Percentiles rank a stretch among this genome's conserved stretches.
These are phyloP conservation scores for Boletus mariae DNA, from an alignment of 1,284 basidiomycete species.

Conservation along the genomic window DNA sequence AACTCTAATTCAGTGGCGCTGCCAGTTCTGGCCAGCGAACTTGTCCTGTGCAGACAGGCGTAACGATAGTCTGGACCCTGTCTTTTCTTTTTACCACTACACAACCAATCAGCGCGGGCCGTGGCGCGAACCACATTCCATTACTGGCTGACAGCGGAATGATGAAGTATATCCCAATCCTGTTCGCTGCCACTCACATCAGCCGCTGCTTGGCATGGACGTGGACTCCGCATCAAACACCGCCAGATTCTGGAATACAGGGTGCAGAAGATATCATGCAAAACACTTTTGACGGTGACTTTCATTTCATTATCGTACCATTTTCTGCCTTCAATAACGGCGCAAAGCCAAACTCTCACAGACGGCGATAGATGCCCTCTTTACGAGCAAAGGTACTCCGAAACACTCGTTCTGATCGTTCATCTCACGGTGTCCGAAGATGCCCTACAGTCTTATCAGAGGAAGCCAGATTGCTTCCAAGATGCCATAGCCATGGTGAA, in stretches of 20 bases:
- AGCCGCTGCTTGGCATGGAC: slow-evolving; percentile 25
- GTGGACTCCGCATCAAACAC: slow-evolving; percentile 24
- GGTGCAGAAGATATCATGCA: slow-evolving; percentile 8
- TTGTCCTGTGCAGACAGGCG: background rate
- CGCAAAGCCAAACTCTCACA: slow-evolving; percentile 19
- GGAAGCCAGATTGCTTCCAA: slow-evolving; percentile 63
- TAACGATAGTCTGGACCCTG: background rate
- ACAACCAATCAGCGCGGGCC: background rate
- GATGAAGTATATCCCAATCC: slow-evolving; percentile 8
- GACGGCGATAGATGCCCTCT: slow-evolving; percentile 13
- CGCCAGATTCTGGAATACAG: slow-evolving; percentile 11
- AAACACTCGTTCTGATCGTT: slow-evolving; percentile 6
- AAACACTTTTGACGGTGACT: slow-evolving; percentile 23
- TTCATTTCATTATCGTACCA: slow-evolving; percentile 12
- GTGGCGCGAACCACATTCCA: slow-evolving; percentile 2
- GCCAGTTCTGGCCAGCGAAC: background rate
- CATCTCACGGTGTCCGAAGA: slow-evolving; percentile 21
- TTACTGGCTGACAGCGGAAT: slow-evolving; percentile 3
- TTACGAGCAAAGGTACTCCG: slow-evolving; percentile 20
- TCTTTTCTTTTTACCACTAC: background rate
- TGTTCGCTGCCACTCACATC: slow-evolving; percentile 14
- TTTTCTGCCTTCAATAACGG: slow-evolving; percentile 10
- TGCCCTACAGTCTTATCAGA: slow-evolving; percentile 23
- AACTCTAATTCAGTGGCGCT: background rate
- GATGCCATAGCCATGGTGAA: slow-evolving; percentile 46